Evolutionary conservation across 139 green algal genomes (phyloP), one percentile per base, ranked within the genome.

Genomic region (Volvox africanus): DNA sequence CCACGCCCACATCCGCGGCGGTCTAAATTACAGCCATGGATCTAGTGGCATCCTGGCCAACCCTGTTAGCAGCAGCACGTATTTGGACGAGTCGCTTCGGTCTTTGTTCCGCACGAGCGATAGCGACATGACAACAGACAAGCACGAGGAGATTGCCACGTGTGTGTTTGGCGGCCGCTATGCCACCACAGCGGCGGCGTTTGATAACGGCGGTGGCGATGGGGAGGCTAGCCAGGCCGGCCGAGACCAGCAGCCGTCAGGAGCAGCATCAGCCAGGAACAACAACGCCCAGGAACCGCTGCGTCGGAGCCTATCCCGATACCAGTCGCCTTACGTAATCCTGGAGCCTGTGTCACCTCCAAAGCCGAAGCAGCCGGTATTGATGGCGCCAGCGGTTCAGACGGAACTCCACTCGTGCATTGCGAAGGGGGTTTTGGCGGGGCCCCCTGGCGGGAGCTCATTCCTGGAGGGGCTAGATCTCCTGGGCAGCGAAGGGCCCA

Each of bases 81-180:
- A 77, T 21, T 19, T 77, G 61, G 81, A 87, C n/a, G 81, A 87
- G n/a, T 55, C 81, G 14, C 61, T 87, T 18, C 61, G 32, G 61
- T 30, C 30, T 18, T 55, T 61, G n/a, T 87, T 77, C 30, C 21
- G 50, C 1, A 76, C 30, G 30, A 87, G 76, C 28, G 67, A 33
- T 9, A 33, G 20, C 61, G 81, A 87, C 61, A 76, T 87, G 61
- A 55, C 61, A 32, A 55, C 81, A 14, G 80, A 86, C 80, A 20
- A 13, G 50, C 44, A 86, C 37, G 80, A 71, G 6, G 55, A 86
- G 78, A 68, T 68, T 44, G 78, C 3, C 78, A 67, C 24, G 36
- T 22, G 1, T 37, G 37, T 9, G 75, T 21, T 61, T 20, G 18
- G 13, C 32, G 2, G 24, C 75, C 32, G 75, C 75, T 20, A 35